Conservation (phyloP, 129 eudicot genomes). For the Kitagawia praeruptora region DNA sequence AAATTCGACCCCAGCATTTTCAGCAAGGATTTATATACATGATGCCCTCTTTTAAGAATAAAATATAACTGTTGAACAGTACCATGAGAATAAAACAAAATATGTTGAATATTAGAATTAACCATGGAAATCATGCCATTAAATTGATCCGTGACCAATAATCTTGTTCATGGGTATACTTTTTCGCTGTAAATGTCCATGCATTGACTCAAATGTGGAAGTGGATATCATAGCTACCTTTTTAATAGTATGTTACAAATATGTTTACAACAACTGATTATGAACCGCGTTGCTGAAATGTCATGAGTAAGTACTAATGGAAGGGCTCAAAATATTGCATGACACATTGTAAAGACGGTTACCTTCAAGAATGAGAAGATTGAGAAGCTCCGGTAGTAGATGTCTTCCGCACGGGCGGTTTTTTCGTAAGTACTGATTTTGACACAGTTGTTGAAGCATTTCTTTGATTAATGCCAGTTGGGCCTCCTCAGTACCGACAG, state of each 20-base stretch:
- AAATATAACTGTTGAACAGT: neutral
- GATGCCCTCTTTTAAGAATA: neutral
- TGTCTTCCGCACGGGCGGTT: conserved; percentile 37
- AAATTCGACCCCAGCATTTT: neutral
- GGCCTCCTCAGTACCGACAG: conserved; percentile 86
- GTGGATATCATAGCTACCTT: neutral
- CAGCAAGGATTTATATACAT: neutral
- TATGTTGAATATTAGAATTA: neutral
- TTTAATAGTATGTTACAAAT: too few relatives aligned
- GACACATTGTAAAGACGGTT: neutral
- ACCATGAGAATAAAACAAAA: neutral
- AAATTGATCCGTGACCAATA: too few relatives aligned
- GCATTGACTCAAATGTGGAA: too few relatives aligned
- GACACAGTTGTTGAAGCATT: conserved; percentile 68
- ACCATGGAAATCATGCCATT: neutral
- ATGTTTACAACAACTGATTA: too few relatives aligned
- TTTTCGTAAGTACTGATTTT: conserved; percentile 39
- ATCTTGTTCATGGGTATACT: too few relatives aligned
- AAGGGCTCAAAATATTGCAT: neutral
- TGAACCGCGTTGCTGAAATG: too few relatives aligned
- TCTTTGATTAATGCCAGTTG: conserved; percentile 64
- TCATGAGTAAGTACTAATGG: neutral
- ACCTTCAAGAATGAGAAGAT: conserved; percentile 64
- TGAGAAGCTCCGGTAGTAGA: conserved; percentile 27
- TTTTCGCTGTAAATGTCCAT: too few relatives aligned